A percentile compares a stretch with the other conserved stretches of the same genome.
Conservation (phyloP, 148 eudicot species). For the Limonium bicolor region DNA sequence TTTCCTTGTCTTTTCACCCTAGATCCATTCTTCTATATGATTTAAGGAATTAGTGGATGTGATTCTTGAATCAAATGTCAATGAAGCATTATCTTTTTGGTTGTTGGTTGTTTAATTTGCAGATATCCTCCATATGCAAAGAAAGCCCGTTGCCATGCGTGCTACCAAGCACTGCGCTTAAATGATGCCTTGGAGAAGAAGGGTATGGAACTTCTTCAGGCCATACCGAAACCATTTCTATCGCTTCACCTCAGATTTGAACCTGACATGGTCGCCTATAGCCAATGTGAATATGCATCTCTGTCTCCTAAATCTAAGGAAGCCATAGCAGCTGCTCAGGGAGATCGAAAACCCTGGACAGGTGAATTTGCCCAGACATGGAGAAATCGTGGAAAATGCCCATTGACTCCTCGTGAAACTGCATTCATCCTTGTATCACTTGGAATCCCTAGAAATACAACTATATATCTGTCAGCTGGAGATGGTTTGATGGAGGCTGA, state of each 20-base stretch:
- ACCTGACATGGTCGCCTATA: constrained; percentile 98
- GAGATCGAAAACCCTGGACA: constrained; percentile 78
- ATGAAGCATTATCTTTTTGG: no score
- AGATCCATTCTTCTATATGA: no score
- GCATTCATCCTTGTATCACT: constrained; percentile 67
- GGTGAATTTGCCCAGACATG: constrained; percentile 76
- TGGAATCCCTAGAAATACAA: constrained; percentile 57
- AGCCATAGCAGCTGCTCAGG: constrained; percentile 67
- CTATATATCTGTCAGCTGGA: constrained; percentile 88
- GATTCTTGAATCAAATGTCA: no score
- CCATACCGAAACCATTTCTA: constrained; percentile 93
- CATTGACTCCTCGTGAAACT: constrained; percentile 87
- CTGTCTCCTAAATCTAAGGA: constrained; percentile 47
- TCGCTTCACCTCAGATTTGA: constrained; percentile 94
- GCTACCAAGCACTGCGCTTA: constrained; percentile 70
- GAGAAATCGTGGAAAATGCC: constrained; percentile 94
- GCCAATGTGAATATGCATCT: constrained; percentile 66
- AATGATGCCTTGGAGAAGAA: constrained; percentile 48
- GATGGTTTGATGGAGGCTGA: constrained; percentile 88
- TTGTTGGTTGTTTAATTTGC: constrained; percentile 7
- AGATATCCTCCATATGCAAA: constrained; percentile 85
- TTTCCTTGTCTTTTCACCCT: no score
- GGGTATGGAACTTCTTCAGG: constrained; percentile 47
- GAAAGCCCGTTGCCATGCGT: constrained; percentile 80
- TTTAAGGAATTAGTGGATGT: no score